phyloP scores from a whole-genome alignment of 345 rosid genomes.

The Rhizophora apiculata region DNA sequence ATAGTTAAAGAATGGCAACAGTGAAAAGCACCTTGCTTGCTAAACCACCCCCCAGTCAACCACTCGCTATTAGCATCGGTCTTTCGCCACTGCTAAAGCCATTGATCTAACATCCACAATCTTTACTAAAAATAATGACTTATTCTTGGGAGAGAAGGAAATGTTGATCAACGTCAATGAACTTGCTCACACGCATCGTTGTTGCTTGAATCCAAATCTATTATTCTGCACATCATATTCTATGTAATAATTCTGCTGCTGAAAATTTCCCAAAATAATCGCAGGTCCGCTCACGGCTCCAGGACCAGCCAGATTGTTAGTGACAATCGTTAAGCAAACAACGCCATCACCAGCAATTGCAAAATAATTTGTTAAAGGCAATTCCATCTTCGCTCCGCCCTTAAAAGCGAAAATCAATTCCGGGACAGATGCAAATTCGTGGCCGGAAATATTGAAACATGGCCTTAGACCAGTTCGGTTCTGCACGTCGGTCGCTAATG shows the following conservation, averaged over 20 bases:
- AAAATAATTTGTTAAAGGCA: slow-evolving; percentile 64
- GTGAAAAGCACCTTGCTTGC: too few species aligned
- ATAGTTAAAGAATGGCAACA: too few species aligned
- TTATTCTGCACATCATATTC: slow-evolving; percentile 72
- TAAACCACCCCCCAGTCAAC: too few species aligned
- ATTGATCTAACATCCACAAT: too few species aligned
- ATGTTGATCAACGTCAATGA: too few species aligned
- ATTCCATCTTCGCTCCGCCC: slow-evolving; percentile 73
- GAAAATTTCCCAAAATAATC: slow-evolving; percentile 74
- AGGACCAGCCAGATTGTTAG: slow-evolving; percentile 26
- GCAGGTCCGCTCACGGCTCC: slow-evolving; percentile 54
- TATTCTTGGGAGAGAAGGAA: too few species aligned
- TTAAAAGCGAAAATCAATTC: slow-evolving; percentile 58
- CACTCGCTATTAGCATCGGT: too few species aligned
- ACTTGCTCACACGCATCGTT: slow-evolving; percentile 38
- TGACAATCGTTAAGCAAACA: slow-evolving; percentile 51
- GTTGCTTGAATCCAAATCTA: slow-evolving; percentile 63
- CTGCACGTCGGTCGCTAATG: slow-evolving; percentile 40
- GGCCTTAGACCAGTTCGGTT: slow-evolving; percentile 55
- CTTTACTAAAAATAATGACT: too few species aligned
- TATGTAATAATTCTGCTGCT: slow-evolving; percentile 72
- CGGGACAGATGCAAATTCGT: slow-evolving; percentile 34
- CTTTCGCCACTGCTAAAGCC: too few species aligned
- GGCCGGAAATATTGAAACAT: slow-evolving; percentile 61
- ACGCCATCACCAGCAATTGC: slow-evolving; percentile 28